Evolutionary conservation across 2,329 filamentous ascomycete species (phyloP), one percentile per base, ranked within the genome.

Genomic region (Karstenula rhodostoma): DNA sequence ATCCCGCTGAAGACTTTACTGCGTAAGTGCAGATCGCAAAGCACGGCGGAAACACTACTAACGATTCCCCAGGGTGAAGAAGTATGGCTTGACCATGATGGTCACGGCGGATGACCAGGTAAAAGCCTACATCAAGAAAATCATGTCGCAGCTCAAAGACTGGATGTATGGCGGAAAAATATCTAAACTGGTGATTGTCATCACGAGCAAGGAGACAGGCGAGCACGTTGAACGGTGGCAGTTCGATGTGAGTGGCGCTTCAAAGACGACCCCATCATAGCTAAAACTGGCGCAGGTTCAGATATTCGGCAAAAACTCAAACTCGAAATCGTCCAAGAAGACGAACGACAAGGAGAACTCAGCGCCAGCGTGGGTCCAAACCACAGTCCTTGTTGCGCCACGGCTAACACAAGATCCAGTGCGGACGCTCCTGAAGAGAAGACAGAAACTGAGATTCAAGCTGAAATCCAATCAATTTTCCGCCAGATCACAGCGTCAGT

Each of bases 161-260:
- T 99, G 95, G 95, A 98, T 98, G 93, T 85, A 93, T 56, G 92
- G 91, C 71, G 93, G 94, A 77, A 98, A 99, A 81, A 97, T 99
- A 76, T 96, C 92, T 55, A 97, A 96, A 80, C 88, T 99, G 13
- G 94, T 99, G 61, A 91, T 99, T 56, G 95, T 99, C 50, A 94
- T 99, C 68, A 97, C 94, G 33, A 92, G 91, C 83, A 98, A 97
- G 80, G 95, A 99, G 79, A 97, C 94, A 0, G 95, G 94, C 65
- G 94, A 97, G 76, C 91, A 97, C 78, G 89, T 99, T 47, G 95
- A 99, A 82, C 86, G 95, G 66, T 99, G 95, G 95, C 94, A 99
- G 78, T 99, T 99, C 74, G 94, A 97, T 78, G 94, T 96, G 69
- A 61, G 78, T 69, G 4, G 23, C 50, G 48, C 19, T 25, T 48